Conservation (phyloP, 83 land plant genomes). For the Picea mariana region DNA sequence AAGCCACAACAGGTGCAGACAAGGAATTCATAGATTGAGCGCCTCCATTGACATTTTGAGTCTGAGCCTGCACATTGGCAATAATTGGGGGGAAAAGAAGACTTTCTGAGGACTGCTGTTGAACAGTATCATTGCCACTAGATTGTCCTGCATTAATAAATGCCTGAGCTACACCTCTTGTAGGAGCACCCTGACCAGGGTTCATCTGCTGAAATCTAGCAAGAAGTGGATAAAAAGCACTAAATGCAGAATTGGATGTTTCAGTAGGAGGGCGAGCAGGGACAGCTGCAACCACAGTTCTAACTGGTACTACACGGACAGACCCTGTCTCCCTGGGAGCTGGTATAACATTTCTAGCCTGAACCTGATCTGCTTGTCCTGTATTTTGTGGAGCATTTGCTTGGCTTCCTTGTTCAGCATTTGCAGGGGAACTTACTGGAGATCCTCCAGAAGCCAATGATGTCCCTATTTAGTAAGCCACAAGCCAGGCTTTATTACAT, state of each 20-base stretch:
- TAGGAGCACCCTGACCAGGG: slow-evolving; percentile 9
- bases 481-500: no score
- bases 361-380: slow-evolving; percentile 21
- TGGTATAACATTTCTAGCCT: slow-evolving; percentile 23
- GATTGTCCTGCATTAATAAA: slow-evolving; percentile 22
- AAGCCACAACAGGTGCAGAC: neutral
- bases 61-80: slow-evolving; percentile 17
- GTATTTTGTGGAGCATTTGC: slow-evolving; percentile 16
- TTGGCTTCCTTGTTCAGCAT: slow-evolving; percentile 31
- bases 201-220: slow-evolving; percentile 33
- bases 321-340: slow-evolving; percentile 17
- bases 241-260: slow-evolving; percentile 17
- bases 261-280: slow-evolving; percentile 25
- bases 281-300: no score
- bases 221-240: slow-evolving; percentile 30
- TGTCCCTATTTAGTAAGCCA: no score
- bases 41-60: neutral
- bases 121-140: slow-evolving; percentile 14
- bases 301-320: slow-evolving; percentile 34
- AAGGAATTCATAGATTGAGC: neutral
- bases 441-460: slow-evolving; percentile 29
- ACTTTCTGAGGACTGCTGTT: slow-evolving; percentile 13
- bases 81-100: slow-evolving; percentile 8
- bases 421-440: slow-evolving; percentile 30
- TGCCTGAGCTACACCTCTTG: slow-evolving; percentile 12